Percentiles rank a stretch among this genome's conserved stretches.
phyloP scores from a whole-genome alignment of 352 stramenopile genomes.

The Globisporangium irregulare region DNA sequence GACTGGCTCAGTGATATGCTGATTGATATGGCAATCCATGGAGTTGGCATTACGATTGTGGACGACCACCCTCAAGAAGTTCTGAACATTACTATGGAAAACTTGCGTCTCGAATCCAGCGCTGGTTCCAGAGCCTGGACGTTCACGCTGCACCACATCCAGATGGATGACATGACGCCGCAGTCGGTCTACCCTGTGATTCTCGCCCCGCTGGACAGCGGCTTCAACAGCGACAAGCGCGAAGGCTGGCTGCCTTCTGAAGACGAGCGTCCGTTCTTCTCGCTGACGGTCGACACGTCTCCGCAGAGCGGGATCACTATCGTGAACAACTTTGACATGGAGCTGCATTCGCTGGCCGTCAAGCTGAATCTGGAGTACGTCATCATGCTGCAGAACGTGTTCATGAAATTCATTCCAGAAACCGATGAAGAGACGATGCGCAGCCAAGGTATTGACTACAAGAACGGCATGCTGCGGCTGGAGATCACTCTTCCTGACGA shows the following conservation, averaged over 20 bases:
- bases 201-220: constrained; percentile 74
- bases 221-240: constrained; percentile 85
- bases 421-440: constrained; percentile 65
- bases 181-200: constrained; percentile 72
- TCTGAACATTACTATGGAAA: constrained; percentile 87
- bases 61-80: constrained; percentile 74
- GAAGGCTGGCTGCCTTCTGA: constrained; percentile 81
- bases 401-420: constrained; percentile 70
- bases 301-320: constrained; percentile 68
- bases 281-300: constrained; percentile 57
- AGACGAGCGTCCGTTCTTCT: constrained; percentile 73
- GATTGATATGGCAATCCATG: constrained; percentile 76
- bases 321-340: constrained; percentile 76
- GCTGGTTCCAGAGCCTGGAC: constrained; percentile 42
- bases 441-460: constrained; percentile 61
- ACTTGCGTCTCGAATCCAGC: constrained; percentile 59
- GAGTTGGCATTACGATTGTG: constrained; percentile 77
- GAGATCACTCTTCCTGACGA: constrained; percentile 55
- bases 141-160: constrained; percentile 77
- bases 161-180: constrained; percentile 85
- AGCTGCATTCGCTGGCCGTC: constrained; percentile 63
- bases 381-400: constrained; percentile 59
- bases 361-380: constrained; percentile 85
- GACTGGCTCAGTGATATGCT: constrained; percentile 75
- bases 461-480: constrained; percentile 49